A percentile compares a stretch with the other conserved stretches of the same genome.
Conservation (phyloP, 305 asterid genomes). For the Fraxinus albicans region DNA sequence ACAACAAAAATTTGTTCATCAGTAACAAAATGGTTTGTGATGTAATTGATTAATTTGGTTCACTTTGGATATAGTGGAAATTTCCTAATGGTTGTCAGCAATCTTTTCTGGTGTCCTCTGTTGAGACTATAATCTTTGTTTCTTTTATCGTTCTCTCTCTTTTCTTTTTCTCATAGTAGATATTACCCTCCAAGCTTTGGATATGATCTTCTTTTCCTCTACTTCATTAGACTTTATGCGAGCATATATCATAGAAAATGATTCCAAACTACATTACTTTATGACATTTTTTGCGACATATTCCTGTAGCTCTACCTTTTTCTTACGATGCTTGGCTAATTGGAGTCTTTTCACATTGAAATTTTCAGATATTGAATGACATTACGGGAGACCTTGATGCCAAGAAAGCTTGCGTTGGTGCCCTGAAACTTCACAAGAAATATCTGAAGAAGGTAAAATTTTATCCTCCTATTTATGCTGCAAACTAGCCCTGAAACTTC, state of each 20-base stretch:
- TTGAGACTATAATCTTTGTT: not conserved
- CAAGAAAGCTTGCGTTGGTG: conserved; percentile 69
- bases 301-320: not conserved
- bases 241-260: not conserved
- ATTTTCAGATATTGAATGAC: conserved; percentile 71
- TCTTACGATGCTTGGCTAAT: not conserved
- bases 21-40: not conserved
- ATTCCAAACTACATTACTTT: not conserved
- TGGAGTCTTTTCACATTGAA: not conserved
- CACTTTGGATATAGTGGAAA: not conserved
- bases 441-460: conserved; percentile 71
- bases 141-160: not conserved
- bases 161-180: not conserved
- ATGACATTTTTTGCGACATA: not conserved
- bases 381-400: conserved; percentile 84
- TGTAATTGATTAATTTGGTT: not conserved
- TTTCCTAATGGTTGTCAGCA: not conserved
- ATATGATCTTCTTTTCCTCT: not conserved
- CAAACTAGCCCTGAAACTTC: conserved; percentile 14
- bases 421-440: conserved; percentile 89
- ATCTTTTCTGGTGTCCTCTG: not conserved
- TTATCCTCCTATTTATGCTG: not conserved
- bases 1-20: not conserved
- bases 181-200: not conserved
- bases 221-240: not conserved